Conservation (phyloP, 2,329 filamentous ascomycete genomes). For the Phyllosticta paracitricarpa region DNA sequence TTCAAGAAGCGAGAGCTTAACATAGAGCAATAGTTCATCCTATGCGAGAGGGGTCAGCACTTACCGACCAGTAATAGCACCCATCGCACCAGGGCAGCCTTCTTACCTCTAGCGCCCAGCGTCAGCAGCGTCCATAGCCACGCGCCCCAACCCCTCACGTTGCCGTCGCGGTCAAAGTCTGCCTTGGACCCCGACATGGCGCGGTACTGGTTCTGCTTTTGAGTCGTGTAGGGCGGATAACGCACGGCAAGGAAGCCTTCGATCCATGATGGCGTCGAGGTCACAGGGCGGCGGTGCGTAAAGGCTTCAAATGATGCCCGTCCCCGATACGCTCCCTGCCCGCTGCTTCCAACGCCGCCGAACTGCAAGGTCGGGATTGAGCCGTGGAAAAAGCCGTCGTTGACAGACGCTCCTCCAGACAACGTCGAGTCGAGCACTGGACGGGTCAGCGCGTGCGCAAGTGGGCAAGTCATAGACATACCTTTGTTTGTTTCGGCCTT, state of each 20-base stretch:
- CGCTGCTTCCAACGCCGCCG: slow-evolving; percentile 73
- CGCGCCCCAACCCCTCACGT: slow-evolving; percentile 19
- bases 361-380: slow-evolving; percentile 64
- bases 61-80: slow-evolving; percentile 7
- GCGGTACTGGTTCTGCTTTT: slow-evolving; percentile 44
- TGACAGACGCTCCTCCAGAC: slow-evolving; percentile 42
- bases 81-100: not conserved
- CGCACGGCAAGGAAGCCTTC: slow-evolving; percentile 57
- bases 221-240: slow-evolving; percentile 49
- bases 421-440: slow-evolving; percentile 37
- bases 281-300: slow-evolving; percentile 51
- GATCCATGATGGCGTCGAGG: slow-evolving; percentile 56
- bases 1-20: not conserved
- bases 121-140: slow-evolving; percentile 19
- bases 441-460: not conserved
- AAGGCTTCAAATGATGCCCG: slow-evolving; percentile 62
- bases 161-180: slow-evolving; percentile 51
- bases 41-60: not conserved
- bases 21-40: not conserved
- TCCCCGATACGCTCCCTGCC: slow-evolving; percentile 68
- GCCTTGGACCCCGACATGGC: slow-evolving; percentile 43
- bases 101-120: slow-evolving; percentile 10
- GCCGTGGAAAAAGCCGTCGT: slow-evolving; percentile 58
- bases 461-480: slow-evolving; percentile 29
- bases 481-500: slow-evolving; percentile 67